A percentile compares a stretch with the other conserved stretches of the same genome.
These are phyloP conservation scores for Rhizopus microsporus DNA, from an alignment of 371 early-diverging fungal species.

Conservation along the genomic window DNA sequence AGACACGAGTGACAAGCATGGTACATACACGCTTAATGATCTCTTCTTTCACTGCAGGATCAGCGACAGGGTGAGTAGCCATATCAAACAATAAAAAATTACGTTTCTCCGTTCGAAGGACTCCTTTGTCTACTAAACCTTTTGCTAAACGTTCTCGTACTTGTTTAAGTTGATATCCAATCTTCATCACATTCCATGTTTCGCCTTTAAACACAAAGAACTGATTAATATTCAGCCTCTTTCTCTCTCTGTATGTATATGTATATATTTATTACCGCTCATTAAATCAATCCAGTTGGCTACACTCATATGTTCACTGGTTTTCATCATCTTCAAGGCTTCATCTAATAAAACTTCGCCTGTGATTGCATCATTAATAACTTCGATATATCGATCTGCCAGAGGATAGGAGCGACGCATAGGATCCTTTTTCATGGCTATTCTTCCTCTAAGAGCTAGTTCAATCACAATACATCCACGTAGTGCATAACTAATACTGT, in stretches of 20 bases:
- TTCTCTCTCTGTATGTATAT: not conserved
- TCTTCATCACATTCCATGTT: slow-evolving; percentile 96
- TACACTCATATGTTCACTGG: slow-evolving; percentile 75
- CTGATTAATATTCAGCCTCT: not conserved
- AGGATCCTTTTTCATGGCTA: slow-evolving; percentile 86
- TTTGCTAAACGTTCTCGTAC: slow-evolving; percentile 96
- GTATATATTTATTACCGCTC: slow-evolving; percentile 73
- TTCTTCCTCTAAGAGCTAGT: slow-evolving; percentile 87
- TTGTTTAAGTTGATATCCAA: slow-evolving; percentile 96
- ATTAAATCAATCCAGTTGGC: slow-evolving; percentile 94
- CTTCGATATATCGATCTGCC: slow-evolving; percentile 83
- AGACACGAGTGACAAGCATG: slow-evolving; percentile 61
- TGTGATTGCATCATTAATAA: slow-evolving; percentile 78
- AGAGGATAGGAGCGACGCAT: slow-evolving; percentile 76
- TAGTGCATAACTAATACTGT: slow-evolving; percentile 94
- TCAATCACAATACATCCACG: slow-evolving; percentile 96
- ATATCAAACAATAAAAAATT: slow-evolving; percentile 95
- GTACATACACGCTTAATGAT: slow-evolving; percentile 82
- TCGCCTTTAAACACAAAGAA: slow-evolving; percentile 66
- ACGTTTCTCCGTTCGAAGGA: slow-evolving; percentile 91
- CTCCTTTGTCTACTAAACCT: slow-evolving; percentile 97
- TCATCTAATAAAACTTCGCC: slow-evolving; percentile 97
- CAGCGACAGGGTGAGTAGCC: slow-evolving; percentile 93
- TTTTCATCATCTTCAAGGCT: slow-evolving; percentile 85
- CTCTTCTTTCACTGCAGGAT: slow-evolving; percentile 82